These are phyloP conservation scores for Isoetes taiwanensis DNA, from an alignment of 75 land plant species.

Conservation along the genomic window DNA sequence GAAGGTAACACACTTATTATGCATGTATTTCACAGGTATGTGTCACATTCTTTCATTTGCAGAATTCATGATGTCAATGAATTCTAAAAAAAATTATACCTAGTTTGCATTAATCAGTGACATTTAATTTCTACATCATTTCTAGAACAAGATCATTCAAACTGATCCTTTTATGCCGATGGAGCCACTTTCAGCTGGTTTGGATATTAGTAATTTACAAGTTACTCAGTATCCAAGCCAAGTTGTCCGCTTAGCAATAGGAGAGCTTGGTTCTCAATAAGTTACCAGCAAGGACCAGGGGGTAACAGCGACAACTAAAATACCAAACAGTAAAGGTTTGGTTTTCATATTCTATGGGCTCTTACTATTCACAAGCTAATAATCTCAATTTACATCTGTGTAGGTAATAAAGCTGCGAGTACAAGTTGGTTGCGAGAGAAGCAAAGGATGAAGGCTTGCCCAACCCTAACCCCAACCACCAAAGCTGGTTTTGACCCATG, in stretches of 20 bases:
- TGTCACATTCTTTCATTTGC: neutral
- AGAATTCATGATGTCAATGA: neutral
- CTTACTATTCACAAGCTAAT: too few species aligned
- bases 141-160: slow-evolving; percentile 46
- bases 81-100: too few species aligned
- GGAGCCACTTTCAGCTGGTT: slow-evolving; percentile 42
- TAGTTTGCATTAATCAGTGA: neutral
- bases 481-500: too few species aligned
- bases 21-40: slow-evolving; percentile 71
- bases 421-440: too few species aligned
- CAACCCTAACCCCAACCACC: too few species aligned
- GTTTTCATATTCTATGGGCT: too few species aligned
- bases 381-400: too few species aligned
- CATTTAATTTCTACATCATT: neutral
- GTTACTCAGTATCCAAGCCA: slow-evolving; percentile 60
- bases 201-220: slow-evolving; percentile 36
- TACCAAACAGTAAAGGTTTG: too few species aligned
- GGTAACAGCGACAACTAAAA: too few species aligned
- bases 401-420: too few species aligned
- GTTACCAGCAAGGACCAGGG: too few species aligned
- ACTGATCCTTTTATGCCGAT: slow-evolving; percentile 43
- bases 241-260: slow-evolving; percentile 23
- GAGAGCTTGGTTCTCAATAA: slow-evolving; percentile 29
- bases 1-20: slow-evolving; percentile 79
- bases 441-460: too few species aligned